Base-by-base conservation (phyloP, 1,284 basidiomycete genomes). In the Vanrija sp. region DNA sequence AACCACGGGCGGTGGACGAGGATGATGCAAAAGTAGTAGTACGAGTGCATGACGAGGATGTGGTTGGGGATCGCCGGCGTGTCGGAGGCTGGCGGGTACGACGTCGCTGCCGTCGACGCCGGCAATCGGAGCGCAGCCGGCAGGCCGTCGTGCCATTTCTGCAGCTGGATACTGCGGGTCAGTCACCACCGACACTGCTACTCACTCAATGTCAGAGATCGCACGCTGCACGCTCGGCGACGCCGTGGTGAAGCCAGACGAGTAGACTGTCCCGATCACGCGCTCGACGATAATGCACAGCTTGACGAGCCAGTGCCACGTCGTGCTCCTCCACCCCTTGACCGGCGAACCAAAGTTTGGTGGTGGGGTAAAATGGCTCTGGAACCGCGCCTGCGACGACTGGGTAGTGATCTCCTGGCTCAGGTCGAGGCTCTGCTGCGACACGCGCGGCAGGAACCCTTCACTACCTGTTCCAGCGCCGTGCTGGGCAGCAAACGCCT, bases 1-100 rank as follows among this genome's bases (percentile, higher is more conserved):
- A 56, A 66, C 52, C 59, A 58, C 1, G 65, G 63, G 12, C 66
- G 52, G 42, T 66, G 59, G 4, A 68, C 59, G 6, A 68, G 57
- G 22, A 68, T 62, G 20, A 56, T 38, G 15, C 58, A 55, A 45
- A 62, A 62, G 36, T 51, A 55, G 50, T 62, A 60, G 39, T 56
- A 53, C 4, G 58, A 38, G 39, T 66, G 65, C 15, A 68, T 48
- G 31, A 50, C 58, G 39, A 68, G 56, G 31, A 68, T 57, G 50
- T 68, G 66, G 15, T 47, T 48, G 16, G 59, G 56, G 46, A 58
- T 23, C 41, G 52, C 49, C 7, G 25, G 25, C 12, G 44, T 31
- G 31, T 31, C 31, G 31, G 9, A 4, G 12, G 31, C 31, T 31
- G 31, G 53, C 45, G 0, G 57, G 57, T 0, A 55, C 48, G 19